Evolutionary conservation across 192 early-diverging fungal species (phyloP).

Genomic region (Backusella tarrabulga): DNA sequence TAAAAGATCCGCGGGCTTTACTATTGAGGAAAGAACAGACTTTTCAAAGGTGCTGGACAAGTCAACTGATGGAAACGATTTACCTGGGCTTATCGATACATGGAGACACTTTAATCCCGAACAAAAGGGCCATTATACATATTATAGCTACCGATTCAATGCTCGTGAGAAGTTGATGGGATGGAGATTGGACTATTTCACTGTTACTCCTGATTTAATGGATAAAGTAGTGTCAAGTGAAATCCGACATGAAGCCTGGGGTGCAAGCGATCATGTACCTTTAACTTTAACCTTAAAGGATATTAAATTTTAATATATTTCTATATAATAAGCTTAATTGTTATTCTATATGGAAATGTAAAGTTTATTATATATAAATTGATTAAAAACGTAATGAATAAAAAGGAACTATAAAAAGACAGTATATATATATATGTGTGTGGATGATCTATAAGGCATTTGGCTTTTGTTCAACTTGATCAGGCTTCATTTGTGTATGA

Average conservation of each 20-base stretch:
- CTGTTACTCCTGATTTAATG: constrained; percentile 58
- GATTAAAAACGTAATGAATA: not conserved
- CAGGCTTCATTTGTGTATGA: constrained; percentile 8
- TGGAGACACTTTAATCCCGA: constrained; percentile 73
- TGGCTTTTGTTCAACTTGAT: constrained; percentile 12
- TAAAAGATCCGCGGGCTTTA: constrained; percentile 75
- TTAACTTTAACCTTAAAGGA: constrained; percentile 61
- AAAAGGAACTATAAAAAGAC: not conserved
- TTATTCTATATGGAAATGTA: not conserved
- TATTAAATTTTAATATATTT: constrained; percentile 7
- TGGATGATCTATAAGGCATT: not conserved
- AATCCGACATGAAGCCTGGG: constrained; percentile 76
- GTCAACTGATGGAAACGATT: constrained; percentile 33
- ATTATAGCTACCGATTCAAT: constrained; percentile 75
- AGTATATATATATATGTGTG: not conserved
- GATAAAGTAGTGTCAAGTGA: constrained; percentile 58
- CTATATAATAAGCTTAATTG: not conserved
- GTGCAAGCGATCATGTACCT: constrained; percentile 89
- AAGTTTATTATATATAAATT: constrained; percentile 1
- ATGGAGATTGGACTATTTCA: constrained; percentile 90
- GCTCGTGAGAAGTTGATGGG: constrained; percentile 69
- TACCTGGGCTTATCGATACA: constrained; percentile 63
- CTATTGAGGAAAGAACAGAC: constrained; percentile 73
- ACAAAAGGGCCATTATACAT: constrained; percentile 67
- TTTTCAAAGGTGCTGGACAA: constrained; percentile 56